phyloP scores from a whole-genome alignment of 108 stramenopile species.

The Pseudonitzschia pungens region DNA sequence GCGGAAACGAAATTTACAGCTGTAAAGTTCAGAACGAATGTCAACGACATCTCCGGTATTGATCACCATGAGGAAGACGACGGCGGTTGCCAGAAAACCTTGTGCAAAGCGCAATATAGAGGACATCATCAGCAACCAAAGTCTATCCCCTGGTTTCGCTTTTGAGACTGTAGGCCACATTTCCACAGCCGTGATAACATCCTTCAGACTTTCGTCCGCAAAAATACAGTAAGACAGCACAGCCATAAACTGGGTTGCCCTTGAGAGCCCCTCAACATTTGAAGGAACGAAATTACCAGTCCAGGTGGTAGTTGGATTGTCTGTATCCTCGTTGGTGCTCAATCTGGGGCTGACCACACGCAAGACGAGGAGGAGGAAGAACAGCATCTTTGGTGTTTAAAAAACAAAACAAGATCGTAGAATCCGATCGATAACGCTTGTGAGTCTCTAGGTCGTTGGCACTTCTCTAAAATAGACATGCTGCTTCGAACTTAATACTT shows the following conservation, averaged over 20 bases:
- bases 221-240: conserved; percentile 1
- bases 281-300: not conserved
- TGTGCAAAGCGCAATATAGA: not conserved
- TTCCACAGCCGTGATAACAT: conserved; percentile 2
- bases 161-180: not conserved
- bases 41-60: conserved; percentile 3
- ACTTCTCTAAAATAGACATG: too few relatives aligned
- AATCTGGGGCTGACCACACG: not conserved
- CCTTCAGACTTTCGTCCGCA: conserved; percentile 12
- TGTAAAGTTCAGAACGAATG: conserved; percentile 15
- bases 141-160: not conserved
- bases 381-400: not conserved
- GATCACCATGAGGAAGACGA: conserved; percentile 7
- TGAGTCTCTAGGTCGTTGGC: not conserved
- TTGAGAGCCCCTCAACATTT: not conserved
- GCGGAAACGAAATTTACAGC: conserved; percentile 15
- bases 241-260: conserved; percentile 6
- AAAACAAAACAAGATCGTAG: too few relatives aligned
- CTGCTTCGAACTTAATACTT: too few relatives aligned
- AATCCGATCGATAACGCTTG: too few relatives aligned
- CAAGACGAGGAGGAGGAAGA: conserved; percentile 8
- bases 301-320: not conserved
- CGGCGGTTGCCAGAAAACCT: not conserved
- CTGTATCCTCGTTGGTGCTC: not conserved
- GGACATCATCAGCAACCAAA: not conserved